These are phyloP conservation scores for Clarireedia paspali DNA, from an alignment of 2,329 filamentous ascomycete species.

Conservation along the genomic window DNA sequence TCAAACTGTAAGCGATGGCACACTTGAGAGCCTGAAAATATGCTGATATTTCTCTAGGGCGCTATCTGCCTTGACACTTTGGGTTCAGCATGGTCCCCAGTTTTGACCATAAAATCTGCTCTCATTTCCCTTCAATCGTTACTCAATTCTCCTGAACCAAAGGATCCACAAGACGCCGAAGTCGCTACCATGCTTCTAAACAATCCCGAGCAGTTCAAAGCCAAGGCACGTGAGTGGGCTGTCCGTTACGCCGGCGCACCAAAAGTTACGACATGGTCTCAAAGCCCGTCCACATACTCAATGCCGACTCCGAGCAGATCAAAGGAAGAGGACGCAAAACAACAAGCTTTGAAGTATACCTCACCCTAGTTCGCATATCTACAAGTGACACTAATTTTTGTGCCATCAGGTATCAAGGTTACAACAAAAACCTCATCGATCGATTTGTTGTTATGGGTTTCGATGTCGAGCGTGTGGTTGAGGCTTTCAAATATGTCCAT, in stretches of 20 bases:
- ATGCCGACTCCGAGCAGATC: slow-evolving; percentile 21
- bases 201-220: slow-evolving; percentile 69
- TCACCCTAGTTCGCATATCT: not conserved
- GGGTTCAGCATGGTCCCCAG: slow-evolving; percentile 84
- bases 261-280: slow-evolving; percentile 42
- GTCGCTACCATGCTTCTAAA: slow-evolving; percentile 85
- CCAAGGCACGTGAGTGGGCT: slow-evolving; percentile 85
- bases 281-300: slow-evolving; percentile 20
- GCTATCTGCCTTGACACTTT: slow-evolving; percentile 96
- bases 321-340: slow-evolving; percentile 23
- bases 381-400: slow-evolving; percentile 11
- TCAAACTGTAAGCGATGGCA: slow-evolving; percentile 60
- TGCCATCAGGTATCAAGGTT: slow-evolving; percentile 66
- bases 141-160: slow-evolving; percentile 87
- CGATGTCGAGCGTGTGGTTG: slow-evolving; percentile 75
- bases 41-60: slow-evolving; percentile 48
- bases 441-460: slow-evolving; percentile 90
- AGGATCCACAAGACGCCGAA: slow-evolving; percentile 93
- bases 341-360: slow-evolving; percentile 19
- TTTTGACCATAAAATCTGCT: slow-evolving; percentile 92
- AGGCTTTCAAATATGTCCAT: slow-evolving; percentile 72
- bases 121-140: slow-evolving; percentile 89
- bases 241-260: slow-evolving; percentile 75
- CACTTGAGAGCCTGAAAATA: no score
- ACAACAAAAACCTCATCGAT: slow-evolving; percentile 75